These are phyloP conservation scores for Vanrija humicola DNA, from an alignment of 1,284 basidiomycete species.

Conservation along the genomic window DNA sequence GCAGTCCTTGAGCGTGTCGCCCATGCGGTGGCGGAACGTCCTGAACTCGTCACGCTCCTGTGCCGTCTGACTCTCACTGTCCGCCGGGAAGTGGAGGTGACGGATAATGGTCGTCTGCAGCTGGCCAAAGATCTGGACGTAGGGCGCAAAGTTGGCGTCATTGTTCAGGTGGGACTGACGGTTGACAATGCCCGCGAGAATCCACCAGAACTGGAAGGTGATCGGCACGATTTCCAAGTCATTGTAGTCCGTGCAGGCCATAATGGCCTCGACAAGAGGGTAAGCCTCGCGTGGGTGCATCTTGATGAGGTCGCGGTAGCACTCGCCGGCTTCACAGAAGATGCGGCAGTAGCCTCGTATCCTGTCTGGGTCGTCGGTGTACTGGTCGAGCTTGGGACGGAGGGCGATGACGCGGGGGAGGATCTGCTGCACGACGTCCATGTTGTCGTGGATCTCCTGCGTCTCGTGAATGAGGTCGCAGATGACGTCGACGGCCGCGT, in stretches of 20 bases:
- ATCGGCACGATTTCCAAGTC: constrained; percentile 97
- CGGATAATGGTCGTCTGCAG: constrained; percentile 83
- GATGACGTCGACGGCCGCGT: constrained; percentile 83
- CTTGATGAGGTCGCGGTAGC: constrained; percentile 83
- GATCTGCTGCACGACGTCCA: constrained; percentile 79
- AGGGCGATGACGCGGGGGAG: constrained; percentile 76
- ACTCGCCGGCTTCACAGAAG: constrained; percentile 93
- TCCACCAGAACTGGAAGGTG: constrained; percentile 98
- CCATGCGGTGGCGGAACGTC: constrained; percentile 95
- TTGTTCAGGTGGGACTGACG: constrained; percentile 24
- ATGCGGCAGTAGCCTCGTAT: constrained; percentile 87
- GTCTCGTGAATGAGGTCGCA: constrained; percentile 98
- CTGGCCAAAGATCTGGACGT: constrained; percentile 74
- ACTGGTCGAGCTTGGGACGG: constrained; percentile 58
- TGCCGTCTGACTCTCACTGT: constrained; percentile 66
- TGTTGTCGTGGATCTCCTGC: constrained; percentile 93
- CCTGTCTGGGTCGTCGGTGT: constrained; percentile 74
- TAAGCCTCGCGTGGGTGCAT: constrained; percentile 86
- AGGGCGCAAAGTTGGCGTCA: constrained; percentile 45
- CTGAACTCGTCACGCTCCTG: constrained; percentile 94
- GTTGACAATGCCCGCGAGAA: constrained; percentile 74
- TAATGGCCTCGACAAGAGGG: constrained; percentile 90
- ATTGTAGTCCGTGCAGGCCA: constrained; percentile 85
- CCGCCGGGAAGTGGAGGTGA: constrained; percentile 88
- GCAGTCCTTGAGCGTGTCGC: constrained; percentile 98